Conservation (phyloP, 495 filamentous ascomycete genomes). For the Bathelium albidoporum region DNA sequence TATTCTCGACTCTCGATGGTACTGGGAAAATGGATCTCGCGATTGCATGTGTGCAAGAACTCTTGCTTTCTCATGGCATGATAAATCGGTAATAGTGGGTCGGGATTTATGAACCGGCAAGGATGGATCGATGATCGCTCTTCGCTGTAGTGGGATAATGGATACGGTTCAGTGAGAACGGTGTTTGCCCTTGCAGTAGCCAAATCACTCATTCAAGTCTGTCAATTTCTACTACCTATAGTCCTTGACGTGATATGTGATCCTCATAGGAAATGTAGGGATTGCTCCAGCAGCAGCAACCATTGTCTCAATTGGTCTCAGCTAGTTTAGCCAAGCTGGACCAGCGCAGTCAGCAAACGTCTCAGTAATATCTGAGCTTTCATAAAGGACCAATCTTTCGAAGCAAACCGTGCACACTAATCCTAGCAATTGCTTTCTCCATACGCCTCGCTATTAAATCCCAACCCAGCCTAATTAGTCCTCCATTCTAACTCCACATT, state of each 20-base stretch:
- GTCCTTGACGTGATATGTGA: background rate
- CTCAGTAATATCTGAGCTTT: too few species aligned
- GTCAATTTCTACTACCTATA: background rate
- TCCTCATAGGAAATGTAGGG: background rate
- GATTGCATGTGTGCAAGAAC: background rate
- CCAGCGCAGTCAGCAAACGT: too few species aligned
- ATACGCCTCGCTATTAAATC: background rate
- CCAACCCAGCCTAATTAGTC: background rate
- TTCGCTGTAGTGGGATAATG: too few species aligned
- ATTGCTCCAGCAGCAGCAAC: background rate
- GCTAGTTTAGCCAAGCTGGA: too few species aligned
- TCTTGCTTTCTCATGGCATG: background rate
- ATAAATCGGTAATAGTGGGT: too few species aligned
- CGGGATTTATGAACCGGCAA: too few species aligned
- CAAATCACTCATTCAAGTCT: background rate
- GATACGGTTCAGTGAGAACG: background rate
- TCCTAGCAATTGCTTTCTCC: background rate
- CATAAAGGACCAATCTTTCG: too few species aligned
- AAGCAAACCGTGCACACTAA: background rate
- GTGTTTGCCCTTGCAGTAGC: background rate
- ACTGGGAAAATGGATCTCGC: too few species aligned
- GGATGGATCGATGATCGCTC: too few species aligned
- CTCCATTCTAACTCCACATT: background rate
- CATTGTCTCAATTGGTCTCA: too few species aligned
- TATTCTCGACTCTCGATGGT: too few species aligned